Evolutionary conservation across 805 yeast species (phyloP).

Genomic region (Pichia eremophila): DNA sequence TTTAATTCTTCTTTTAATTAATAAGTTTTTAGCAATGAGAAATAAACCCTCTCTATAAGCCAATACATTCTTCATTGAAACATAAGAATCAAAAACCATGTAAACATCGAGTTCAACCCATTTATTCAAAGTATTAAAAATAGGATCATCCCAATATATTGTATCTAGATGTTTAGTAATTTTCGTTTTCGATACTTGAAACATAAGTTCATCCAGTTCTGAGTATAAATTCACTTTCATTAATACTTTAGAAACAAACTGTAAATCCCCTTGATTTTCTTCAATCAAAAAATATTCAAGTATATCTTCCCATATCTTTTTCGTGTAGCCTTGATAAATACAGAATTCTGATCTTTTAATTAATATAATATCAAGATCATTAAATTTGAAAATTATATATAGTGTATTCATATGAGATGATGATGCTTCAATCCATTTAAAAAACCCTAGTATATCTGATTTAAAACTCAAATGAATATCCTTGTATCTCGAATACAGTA

Average conservation of each 20-base stretch:
- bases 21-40: constrained; percentile 15
- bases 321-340: constrained; percentile 6
- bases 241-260: constrained; percentile 13
- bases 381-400: constrained; percentile 6
- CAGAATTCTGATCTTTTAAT: constrained; percentile 9
- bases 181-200: constrained; percentile 29
- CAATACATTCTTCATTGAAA: constrained; percentile 1
- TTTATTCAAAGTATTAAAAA: constrained; percentile 24
- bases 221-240: constrained; percentile 14
- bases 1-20: constrained; percentile 35
- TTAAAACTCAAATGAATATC: constrained; percentile 12
- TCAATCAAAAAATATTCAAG: background rate
- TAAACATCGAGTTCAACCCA: constrained; percentile 33
- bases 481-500: background rate
- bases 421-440: constrained; percentile 4
- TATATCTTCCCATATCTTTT: constrained; percentile 2
- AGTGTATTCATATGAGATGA: constrained; percentile 3
- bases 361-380: constrained; percentile 1
- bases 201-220: constrained; percentile 22
- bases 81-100: constrained; percentile 18
- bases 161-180: constrained; percentile 20
- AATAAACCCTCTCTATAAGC: constrained; percentile 11
- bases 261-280: constrained; percentile 2
- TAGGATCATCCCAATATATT: constrained; percentile 16
- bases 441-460: background rate